phyloP scores from a whole-genome alignment of 805 yeast genomes.

The Metschnikowia kunwiensis region DNA sequence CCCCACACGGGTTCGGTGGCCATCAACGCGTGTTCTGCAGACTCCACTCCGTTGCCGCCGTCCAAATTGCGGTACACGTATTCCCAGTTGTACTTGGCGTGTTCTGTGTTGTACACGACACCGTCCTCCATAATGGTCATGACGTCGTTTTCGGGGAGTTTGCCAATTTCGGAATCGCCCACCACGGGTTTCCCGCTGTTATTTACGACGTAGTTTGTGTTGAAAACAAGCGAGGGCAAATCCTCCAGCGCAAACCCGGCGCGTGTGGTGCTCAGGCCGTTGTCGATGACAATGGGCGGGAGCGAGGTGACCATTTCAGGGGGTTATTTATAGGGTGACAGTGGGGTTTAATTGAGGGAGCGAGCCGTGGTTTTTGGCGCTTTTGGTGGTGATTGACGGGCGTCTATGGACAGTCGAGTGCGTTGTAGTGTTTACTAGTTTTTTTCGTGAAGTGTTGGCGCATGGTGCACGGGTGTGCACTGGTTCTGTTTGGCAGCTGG shows the following conservation, averaged over 20 bases:
- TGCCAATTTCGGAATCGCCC: conserved; percentile 48
- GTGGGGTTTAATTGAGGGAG: too few relatives aligned
- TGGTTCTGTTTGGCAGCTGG: too few relatives aligned
- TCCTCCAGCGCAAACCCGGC: conserved; percentile 71
- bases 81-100: conserved; percentile 63
- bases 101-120: conserved; percentile 68
- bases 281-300: conserved; percentile 69
- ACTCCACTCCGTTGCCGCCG: conserved; percentile 38
- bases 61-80: conserved; percentile 54
- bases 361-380: too few relatives aligned
- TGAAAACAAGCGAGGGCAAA: conserved; percentile 55
- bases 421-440: too few relatives aligned
- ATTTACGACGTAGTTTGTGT: conserved; percentile 51
- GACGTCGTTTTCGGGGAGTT: conserved; percentile 44
- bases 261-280: conserved; percentile 59
- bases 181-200: conserved; percentile 30
- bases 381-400: too few relatives aligned
- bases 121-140: conserved; percentile 65
- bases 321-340: not conserved
- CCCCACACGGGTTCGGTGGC: conserved; percentile 71
- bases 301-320: conserved; percentile 2
- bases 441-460: too few relatives aligned
- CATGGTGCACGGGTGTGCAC: too few relatives aligned
- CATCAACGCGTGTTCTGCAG: conserved; percentile 64
- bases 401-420: too few relatives aligned